Evolutionary conservation across 345 rosid species (phyloP), one percentile per base, ranked within the genome.

Genomic region (Geranium brycei): DNA sequence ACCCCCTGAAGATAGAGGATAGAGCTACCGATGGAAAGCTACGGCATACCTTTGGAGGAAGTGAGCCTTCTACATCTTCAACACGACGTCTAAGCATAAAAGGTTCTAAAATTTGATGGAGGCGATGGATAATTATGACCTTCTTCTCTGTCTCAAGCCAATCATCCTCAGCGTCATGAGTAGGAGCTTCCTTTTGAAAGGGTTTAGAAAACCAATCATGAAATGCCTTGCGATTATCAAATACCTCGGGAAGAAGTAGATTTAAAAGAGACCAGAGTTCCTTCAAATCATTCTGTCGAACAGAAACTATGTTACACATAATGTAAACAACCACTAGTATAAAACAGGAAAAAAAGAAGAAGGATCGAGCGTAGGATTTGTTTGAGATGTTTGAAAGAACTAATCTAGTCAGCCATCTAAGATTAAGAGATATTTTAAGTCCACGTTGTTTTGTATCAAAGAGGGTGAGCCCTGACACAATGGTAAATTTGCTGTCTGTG

Each of bases 111-210:
- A 95, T 95, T 77, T 95, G 99, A 84, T 95, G 99, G 80, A 95
- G 99, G 35, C 99, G 82, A 68, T 95, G 99, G 76, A 95, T 95
- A 69, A 95, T 82, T 71, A 95, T 95, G 38, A 95, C 99, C 77
- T 95, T 95, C 83, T 95, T 95, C 71, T 95, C 99, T 60, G 97
- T 95, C 85, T 95, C 99, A 71, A 95, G 95, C 99, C 99, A 95
- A 76, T 95, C 99, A 76, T 95, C 99, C 75, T 95, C 99, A 17
- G 84, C 91, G 79, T 82, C 86, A 78, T 83, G 95, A 2, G 79
- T 41, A 61, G 95, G 82, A 58, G 71, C 88, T 78, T 95, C 99
- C 80, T 71, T 95, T 80, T 87, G 96, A 76, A 95, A 95, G 57
- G 99, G 97, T 79, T 95, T 92, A 13, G 99, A 85, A 70, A 95